Evolutionary conservation across 768 basidiomycete genomes (phyloP).

Genomic region (Xerocomellus intermedius): DNA sequence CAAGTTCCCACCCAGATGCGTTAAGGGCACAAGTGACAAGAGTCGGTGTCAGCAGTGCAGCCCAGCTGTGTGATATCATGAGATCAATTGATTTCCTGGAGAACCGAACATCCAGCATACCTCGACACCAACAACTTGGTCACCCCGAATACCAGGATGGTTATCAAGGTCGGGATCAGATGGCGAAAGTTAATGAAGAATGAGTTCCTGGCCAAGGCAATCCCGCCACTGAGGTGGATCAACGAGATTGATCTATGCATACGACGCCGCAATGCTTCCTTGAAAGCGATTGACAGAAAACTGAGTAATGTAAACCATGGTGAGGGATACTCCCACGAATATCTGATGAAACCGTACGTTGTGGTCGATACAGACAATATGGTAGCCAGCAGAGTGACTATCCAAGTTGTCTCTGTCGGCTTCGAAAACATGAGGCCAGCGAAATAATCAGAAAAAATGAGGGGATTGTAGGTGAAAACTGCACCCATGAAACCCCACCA

Average conservation of each 20-base stretch:
- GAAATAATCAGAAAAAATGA: background rate
- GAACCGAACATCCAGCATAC: background rate
- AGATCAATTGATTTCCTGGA: background rate
- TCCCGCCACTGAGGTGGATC: conserved; percentile 6
- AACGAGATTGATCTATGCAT: conserved; percentile 13
- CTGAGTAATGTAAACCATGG: background rate
- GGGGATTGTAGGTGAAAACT: background rate
- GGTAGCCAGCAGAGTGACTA: background rate
- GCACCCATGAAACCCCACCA: background rate
- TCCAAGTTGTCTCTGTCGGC: background rate
- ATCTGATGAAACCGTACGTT: background rate
- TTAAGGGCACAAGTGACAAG: background rate
- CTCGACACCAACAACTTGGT: conserved; percentile 14
- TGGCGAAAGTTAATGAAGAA: background rate
- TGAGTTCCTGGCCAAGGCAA: conserved; percentile 5
- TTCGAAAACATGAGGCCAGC: background rate
- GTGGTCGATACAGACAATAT: background rate
- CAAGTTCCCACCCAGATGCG: conserved; percentile 8
- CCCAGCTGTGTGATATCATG: conserved; percentile 8
- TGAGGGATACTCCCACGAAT: background rate
- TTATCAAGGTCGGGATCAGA: background rate
- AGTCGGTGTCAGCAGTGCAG: conserved; percentile 10
- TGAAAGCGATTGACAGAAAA: conserved; percentile 8
- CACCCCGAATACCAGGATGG: conserved; percentile 5
- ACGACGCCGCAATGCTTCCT: conserved; percentile 14